A percentile compares a stretch with the other conserved stretches of the same genome.
phyloP scores from a whole-genome alignment of 2,329 filamentous ascomycete genomes.

The Talaromyces sp. region DNA sequence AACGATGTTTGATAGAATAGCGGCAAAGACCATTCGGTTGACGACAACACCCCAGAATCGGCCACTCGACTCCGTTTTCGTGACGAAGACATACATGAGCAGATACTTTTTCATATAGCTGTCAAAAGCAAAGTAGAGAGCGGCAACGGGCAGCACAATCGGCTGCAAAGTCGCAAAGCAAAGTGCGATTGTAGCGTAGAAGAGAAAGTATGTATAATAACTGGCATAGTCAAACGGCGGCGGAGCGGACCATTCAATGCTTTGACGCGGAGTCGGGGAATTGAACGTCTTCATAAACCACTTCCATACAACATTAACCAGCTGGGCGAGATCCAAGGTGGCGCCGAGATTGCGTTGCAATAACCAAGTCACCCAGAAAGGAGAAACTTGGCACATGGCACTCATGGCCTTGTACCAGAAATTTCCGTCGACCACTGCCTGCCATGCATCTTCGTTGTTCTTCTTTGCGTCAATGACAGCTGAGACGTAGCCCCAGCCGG shows the following conservation, averaged over 20 bases:
- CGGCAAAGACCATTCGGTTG: constrained; percentile 85
- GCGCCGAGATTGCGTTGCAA: constrained; percentile 90
- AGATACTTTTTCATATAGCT: constrained; percentile 92
- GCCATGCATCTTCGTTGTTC: constrained; percentile 58
- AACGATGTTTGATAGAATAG: constrained; percentile 72
- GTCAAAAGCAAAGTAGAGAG: constrained; percentile 84
- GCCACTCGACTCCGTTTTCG: constrained; percentile 93
- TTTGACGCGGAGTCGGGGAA: constrained; percentile 79
- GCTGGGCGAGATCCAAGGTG: constrained; percentile 85
- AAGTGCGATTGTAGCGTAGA: constrained; percentile 83
- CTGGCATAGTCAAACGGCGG: constrained; percentile 90
- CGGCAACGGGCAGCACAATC: constrained; percentile 76
- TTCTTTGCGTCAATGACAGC: constrained; percentile 57
- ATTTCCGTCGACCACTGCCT: constrained; percentile 60
- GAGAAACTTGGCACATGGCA: constrained; percentile 75
- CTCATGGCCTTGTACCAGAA: constrained; percentile 62
- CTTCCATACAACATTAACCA: constrained; percentile 77
- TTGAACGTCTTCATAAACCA: constrained; percentile 82
- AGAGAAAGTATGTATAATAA: constrained; percentile 98
- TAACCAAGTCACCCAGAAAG: constrained; percentile 92
- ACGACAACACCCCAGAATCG: constrained; percentile 87
- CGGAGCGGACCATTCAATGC: constrained; percentile 89
- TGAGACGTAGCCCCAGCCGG: constrained; percentile 68
- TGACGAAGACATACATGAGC: constrained; percentile 88
- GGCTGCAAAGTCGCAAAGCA: constrained; percentile 83